A percentile compares a stretch with the other conserved stretches of the same genome.
These are phyloP conservation scores for Porcisia hertigi DNA, from an alignment of 208 protist species.

Conservation along the genomic window DNA sequence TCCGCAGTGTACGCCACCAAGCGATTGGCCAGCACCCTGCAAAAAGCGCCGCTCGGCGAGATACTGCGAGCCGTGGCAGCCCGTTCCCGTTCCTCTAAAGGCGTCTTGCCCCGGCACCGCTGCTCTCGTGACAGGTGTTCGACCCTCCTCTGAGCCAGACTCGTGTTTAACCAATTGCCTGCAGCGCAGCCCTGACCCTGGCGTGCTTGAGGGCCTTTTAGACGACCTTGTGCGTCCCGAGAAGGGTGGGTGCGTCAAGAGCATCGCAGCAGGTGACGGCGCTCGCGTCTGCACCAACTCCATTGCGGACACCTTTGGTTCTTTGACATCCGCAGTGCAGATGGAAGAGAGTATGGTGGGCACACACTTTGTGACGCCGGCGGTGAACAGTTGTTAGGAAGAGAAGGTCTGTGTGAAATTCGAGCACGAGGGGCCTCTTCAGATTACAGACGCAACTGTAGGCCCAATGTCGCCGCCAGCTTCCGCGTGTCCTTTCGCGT, in stretches of 20 bases:
- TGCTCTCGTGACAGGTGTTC: background rate
- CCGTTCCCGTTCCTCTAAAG: constrained; percentile 11
- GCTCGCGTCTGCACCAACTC: constrained; percentile 16
- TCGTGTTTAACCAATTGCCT: background rate
- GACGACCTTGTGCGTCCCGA: constrained; percentile 28
- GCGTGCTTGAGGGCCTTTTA: constrained; percentile 11
- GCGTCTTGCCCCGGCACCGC: background rate
- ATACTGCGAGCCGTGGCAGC: constrained; percentile 38
- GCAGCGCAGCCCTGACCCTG: background rate
- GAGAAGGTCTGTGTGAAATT: background rate
- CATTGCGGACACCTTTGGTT: constrained; percentile 8
- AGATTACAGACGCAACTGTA: constrained; percentile 1
- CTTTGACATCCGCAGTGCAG: constrained; percentile 7
- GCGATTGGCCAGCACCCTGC: background rate
- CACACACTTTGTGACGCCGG: constrained; percentile 2
- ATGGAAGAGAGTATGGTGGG: constrained; percentile 4
- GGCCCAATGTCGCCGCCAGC: background rate
- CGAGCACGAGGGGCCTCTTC: background rate
- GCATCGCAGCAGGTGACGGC: constrained; percentile 2
- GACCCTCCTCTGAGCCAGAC: background rate
- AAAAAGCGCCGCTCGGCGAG: constrained; percentile 9
- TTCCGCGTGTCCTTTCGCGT: background rate
- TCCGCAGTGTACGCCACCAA: background rate
- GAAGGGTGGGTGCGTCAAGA: constrained; percentile 4
- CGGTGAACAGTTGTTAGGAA: background rate